These are phyloP conservation scores for Exophiala spinifera DNA, from an alignment of 2,329 filamentous ascomycete genomes.

Conservation along the genomic window DNA sequence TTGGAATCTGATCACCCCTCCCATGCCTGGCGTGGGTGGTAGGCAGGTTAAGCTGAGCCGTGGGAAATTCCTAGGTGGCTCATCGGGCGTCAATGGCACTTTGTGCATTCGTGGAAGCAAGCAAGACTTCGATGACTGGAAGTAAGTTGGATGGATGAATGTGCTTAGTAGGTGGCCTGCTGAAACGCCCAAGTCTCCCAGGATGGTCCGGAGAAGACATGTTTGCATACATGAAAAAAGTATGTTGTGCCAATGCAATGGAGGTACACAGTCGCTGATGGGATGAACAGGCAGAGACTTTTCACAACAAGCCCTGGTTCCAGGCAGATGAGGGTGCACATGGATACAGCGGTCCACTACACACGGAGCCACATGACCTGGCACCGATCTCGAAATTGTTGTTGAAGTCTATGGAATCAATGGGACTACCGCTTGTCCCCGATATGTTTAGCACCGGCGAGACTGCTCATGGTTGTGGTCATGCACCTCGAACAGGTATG, in stretches of 20 bases:
- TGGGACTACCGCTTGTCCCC: constrained; percentile 53
- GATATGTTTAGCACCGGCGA: constrained; percentile 60
- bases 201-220: constrained; percentile 56
- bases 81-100: constrained; percentile 46
- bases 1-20: constrained; percentile 44
- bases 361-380: constrained; percentile 57
- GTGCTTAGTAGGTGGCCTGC: not conserved
- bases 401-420: constrained; percentile 53
- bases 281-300: constrained; percentile 54
- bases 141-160: constrained; percentile 33
- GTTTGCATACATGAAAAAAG: constrained; percentile 57
- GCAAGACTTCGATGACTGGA: constrained; percentile 56
- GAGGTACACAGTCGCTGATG: too few species aligned
- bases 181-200: constrained; percentile 47
- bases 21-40: constrained; percentile 40
- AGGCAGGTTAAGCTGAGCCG: constrained; percentile 44
- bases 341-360: constrained; percentile 51
- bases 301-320: constrained; percentile 58
- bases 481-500: constrained; percentile 47
- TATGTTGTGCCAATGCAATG: constrained; percentile 21
- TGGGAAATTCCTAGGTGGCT: constrained; percentile 44
- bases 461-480: constrained; percentile 55
- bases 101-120: constrained; percentile 43
- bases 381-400: constrained; percentile 58
- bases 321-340: constrained; percentile 48